Evolutionary conservation across 345 rosid genomes (phyloP), one percentile per base, ranked within the genome.

Genomic region (Laguncularia racemosa): DNA sequence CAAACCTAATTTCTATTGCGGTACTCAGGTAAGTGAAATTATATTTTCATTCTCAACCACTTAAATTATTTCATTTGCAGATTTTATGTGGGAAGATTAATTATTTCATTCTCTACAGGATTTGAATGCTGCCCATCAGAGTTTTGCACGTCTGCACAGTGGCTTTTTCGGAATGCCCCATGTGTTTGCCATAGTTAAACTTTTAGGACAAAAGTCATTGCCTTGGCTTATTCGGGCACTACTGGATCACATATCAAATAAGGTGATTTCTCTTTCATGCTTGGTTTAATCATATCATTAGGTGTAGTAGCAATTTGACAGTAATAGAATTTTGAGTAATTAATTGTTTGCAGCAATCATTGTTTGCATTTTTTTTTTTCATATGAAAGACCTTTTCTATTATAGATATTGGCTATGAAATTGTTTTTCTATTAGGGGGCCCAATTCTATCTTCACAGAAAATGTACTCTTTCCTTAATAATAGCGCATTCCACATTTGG

Each of bases 171-270:
- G 99, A 49, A 78, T 82, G 47, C 85, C 95, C 12, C 99, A 93
- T 71, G 68, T 93, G 76, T 82, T 85, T 81, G 82, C 99, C 46
- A 60, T 85, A 52, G 96, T 84, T 63, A 81, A 78, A 70, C 95
- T 93, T 72, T 86, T 93, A 56, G 99, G 97, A 62, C 80, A 96
- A 26, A 87, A 96, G 74, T 93, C 99, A 40, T 62, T 93, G 76
- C 97, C 99, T 50, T 93, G 99, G 99, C 92, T 93, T 61, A 85
- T 93, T 64, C 79, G 97, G 59, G 96, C 97, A 44, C 79, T 89
- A n/a, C 80, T 93, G 49, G 99, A 89, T 73, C 95, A 89, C 65
- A 84, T 93, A 78, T 85, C 99, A 65, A 89, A 87, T 68, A 93
- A 89, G 96, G 99, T 84, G 71, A 53, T 55, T 49, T 50, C 45